Percentiles rank a stretch among this genome's conserved stretches.
Evolutionary conservation across 176 grass and related monocot genomes (phyloP).

Genomic region (Oryza glumipatula): DNA sequence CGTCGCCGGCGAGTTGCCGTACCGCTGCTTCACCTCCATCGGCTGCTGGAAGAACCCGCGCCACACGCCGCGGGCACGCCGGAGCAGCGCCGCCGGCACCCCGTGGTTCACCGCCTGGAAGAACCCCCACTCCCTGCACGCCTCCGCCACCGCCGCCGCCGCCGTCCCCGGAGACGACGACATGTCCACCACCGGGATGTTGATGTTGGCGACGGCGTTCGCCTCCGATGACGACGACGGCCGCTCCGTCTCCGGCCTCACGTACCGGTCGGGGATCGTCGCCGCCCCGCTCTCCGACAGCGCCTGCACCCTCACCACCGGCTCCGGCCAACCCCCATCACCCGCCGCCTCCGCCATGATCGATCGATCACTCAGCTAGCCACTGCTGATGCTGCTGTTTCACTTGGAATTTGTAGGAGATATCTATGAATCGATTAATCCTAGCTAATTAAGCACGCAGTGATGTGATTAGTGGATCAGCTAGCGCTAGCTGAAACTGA

Average conservation of each 20-base stretch:
- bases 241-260: conserved; percentile 63
- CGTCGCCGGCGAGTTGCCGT: conserved; percentile 74
- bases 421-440: not conserved
- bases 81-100: conserved; percentile 45
- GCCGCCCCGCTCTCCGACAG: conserved; percentile 55
- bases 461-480: not conserved
- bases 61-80: conserved; percentile 54
- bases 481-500: not conserved
- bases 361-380: not conserved
- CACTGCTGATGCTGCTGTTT: not conserved
- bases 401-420: not conserved
- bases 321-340: conserved; percentile 77
- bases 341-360: not conserved
- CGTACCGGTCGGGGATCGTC: conserved; percentile 63
- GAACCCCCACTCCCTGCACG: conserved; percentile 85
- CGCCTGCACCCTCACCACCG: conserved; percentile 75
- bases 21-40: conserved; percentile 66
- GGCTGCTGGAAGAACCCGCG: conserved; percentile 70
- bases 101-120: conserved; percentile 96
- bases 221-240: not conserved
- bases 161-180: conserved; percentile 15
- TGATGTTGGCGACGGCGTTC: no score
- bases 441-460: not conserved
- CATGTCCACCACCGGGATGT: conserved; percentile 77
- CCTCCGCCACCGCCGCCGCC: conserved; percentile 50